Percentiles rank a stretch among this genome's conserved stretches.
Evolutionary conservation across 2,329 filamentous ascomycete genomes (phyloP).

Genomic region (Helminthosporium solani): DNA sequence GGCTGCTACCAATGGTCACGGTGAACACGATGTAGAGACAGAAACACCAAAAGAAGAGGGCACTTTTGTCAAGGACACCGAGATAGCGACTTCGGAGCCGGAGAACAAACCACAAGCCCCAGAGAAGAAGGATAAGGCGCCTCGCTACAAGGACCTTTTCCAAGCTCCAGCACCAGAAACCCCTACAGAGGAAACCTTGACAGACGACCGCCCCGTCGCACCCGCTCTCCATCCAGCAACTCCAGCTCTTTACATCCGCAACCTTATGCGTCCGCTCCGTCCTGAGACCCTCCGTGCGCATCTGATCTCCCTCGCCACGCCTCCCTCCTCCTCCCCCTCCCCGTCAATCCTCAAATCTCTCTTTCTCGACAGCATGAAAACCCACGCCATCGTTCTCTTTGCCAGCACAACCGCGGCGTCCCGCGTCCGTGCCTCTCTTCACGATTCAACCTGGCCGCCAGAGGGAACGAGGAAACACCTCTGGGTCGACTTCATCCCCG

Average conservation of each 20-base stretch:
- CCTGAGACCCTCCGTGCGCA: slow-evolving; percentile 66
- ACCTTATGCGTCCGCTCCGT: slow-evolving; percentile 85
- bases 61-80: slow-evolving; percentile 10
- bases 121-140: slow-evolving; percentile 32
- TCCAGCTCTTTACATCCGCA: slow-evolving; percentile 73
- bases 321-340: slow-evolving; percentile 52
- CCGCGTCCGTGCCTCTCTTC: slow-evolving; percentile 72
- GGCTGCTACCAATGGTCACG: slow-evolving; percentile 3
- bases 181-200: slow-evolving; percentile 14
- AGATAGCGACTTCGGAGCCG: background rate
- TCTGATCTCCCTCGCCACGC: slow-evolving; percentile 66
- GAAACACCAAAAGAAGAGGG: background rate
- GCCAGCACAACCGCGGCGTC: slow-evolving; percentile 68
- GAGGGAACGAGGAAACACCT: slow-evolving; percentile 81
- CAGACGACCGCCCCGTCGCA: slow-evolving; percentile 34
- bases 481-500: slow-evolving; percentile 87
- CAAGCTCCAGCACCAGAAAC: slow-evolving; percentile 15
- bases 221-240: slow-evolving; percentile 47
- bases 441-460: slow-evolving; percentile 80
- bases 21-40: slow-evolving; percentile 2
- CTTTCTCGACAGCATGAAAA: slow-evolving; percentile 81
- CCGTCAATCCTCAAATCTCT: slow-evolving; percentile 64
- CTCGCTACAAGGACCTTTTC: slow-evolving; percentile 39
- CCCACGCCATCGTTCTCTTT: slow-evolving; percentile 82
- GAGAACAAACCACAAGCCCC: background rate